phyloP scores from a whole-genome alignment of 306 rosid species.

The Quercus robur region DNA sequence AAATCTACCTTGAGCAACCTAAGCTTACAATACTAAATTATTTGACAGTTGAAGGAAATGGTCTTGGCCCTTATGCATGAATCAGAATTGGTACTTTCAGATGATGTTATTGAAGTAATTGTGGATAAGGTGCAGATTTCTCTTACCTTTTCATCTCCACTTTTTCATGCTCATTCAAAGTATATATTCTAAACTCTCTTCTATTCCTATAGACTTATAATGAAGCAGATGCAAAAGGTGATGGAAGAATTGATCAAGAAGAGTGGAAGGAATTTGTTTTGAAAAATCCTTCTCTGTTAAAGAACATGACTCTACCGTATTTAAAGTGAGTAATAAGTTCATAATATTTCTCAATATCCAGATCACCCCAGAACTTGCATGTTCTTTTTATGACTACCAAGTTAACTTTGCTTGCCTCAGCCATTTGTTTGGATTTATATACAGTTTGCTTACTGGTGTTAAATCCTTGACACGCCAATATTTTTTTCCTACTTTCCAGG shows the following conservation, averaged over 20 bases:
- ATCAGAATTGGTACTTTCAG: slow-evolving; percentile 75
- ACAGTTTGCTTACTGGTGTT: not conserved
- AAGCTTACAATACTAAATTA: slow-evolving; percentile 10
- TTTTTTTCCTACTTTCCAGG: slow-evolving; percentile 38
- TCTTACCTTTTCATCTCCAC: not conserved
- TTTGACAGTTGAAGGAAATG: slow-evolving; percentile 82
- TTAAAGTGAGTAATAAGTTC: slow-evolving; percentile 50
- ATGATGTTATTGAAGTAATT: slow-evolving; percentile 66
- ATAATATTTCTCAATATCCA: not conserved
- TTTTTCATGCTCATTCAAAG: slow-evolving; percentile 4
- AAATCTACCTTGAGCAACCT: not conserved
- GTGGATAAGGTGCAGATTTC: slow-evolving; percentile 65
- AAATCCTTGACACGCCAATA: slow-evolving; percentile 4
- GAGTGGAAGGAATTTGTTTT: slow-evolving; percentile 88
- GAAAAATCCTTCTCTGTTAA: slow-evolving; percentile 70
- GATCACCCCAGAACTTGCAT: not conserved
- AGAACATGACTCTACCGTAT: slow-evolving; percentile 90
- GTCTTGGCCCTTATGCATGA: slow-evolving; percentile 77
- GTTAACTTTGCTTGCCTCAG: not conserved
- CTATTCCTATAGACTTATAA: slow-evolving; percentile 53
- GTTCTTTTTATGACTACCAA: not conserved
- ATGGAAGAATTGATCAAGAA: slow-evolving; percentile 84
- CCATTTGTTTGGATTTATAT: not conserved
- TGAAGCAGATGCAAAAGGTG: slow-evolving; percentile 77
- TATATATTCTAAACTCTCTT: not conserved